Evolutionary conservation across 306 rosid genomes (phyloP).

Genomic region (Vigna trinervia): DNA sequence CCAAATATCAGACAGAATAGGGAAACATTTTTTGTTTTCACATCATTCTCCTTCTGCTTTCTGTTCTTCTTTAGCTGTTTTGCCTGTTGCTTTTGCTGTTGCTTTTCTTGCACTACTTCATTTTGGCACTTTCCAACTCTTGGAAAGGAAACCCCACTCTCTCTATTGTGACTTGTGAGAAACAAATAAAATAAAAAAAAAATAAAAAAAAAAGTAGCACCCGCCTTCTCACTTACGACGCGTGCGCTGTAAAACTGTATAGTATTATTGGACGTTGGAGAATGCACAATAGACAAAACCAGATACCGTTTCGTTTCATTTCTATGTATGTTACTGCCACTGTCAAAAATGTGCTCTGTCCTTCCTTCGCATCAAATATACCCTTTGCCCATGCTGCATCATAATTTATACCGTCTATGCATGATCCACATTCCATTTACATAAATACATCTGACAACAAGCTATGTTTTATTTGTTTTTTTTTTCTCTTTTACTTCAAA

Average conservation of each 20-base stretch:
- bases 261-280: conserved; percentile 24
- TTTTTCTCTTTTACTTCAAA: neutral
- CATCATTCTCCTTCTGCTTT: conserved; percentile 50
- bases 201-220: conserved; percentile 27
- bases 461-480: neutral
- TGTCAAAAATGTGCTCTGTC: conserved; percentile 19
- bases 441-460: conserved; percentile 7
- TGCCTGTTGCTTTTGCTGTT: conserved; percentile 50
- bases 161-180: conserved; percentile 13
- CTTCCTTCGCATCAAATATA: conserved; percentile 22
- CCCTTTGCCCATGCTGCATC: conserved; percentile 25
- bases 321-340: conserved; percentile 21
- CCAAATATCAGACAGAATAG: conserved; percentile 59
- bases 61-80: conserved; percentile 39
- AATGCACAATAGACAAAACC: neutral
- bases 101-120: conserved; percentile 53
- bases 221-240: conserved; percentile 45
- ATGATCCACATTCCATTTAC: conserved; percentile 27
- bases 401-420: neutral
- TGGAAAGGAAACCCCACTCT: conserved; percentile 26
- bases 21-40: conserved; percentile 56
- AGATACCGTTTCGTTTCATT: conserved; percentile 21
- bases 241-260: conserved; percentile 48
- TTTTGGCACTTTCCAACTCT: conserved; percentile 70
- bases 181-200: neutral